Evolutionary conservation across 2,329 filamentous ascomycete genomes (phyloP).

Genomic region (Colletotrichum orchidophilum): DNA sequence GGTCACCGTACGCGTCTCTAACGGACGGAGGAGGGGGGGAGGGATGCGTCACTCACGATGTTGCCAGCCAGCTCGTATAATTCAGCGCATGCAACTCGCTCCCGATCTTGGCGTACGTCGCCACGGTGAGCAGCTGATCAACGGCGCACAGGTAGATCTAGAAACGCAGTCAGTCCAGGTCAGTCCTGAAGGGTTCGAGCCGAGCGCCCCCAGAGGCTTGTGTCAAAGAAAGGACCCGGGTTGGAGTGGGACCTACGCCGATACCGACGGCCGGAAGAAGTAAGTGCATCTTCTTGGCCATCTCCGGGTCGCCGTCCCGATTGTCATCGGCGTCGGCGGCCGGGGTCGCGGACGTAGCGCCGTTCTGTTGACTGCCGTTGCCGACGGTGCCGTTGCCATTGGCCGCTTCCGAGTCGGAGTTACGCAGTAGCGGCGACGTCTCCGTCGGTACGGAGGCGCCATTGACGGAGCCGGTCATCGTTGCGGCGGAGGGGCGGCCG

Average conservation of each 20-base stretch:
- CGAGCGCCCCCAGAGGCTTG: not conserved
- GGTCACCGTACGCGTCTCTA: not conserved
- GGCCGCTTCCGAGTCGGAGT: constrained; percentile 8
- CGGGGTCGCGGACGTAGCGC: constrained; percentile 30
- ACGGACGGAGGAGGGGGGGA: not conserved
- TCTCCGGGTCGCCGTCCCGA: constrained; percentile 39
- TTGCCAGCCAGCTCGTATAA: constrained; percentile 79
- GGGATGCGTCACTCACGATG: constrained; percentile 43
- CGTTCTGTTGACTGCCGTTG: not conserved
- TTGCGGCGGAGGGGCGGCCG: not conserved
- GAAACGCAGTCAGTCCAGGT: not conserved
- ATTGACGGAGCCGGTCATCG: constrained; percentile 18
- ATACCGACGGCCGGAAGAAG: constrained; percentile 50
- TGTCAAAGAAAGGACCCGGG: not conserved
- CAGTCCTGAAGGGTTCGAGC: not conserved
- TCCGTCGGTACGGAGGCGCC: constrained; percentile 35
- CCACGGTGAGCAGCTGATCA: constrained; percentile 81
- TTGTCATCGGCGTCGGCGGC: constrained; percentile 9
- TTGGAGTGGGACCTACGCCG: constrained; percentile 40
- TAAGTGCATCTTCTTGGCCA: constrained; percentile 48
- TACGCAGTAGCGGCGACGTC: constrained; percentile 40
- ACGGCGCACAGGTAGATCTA: constrained; percentile 77
- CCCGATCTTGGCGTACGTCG: constrained; percentile 81
- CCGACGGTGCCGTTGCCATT: constrained; percentile 10
- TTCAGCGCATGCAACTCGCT: constrained; percentile 79